Evolutionary conservation across 1,284 basidiomycete genomes (phyloP), one percentile per base, ranked within the genome.

Genomic region (Hemileia vastatrix): DNA sequence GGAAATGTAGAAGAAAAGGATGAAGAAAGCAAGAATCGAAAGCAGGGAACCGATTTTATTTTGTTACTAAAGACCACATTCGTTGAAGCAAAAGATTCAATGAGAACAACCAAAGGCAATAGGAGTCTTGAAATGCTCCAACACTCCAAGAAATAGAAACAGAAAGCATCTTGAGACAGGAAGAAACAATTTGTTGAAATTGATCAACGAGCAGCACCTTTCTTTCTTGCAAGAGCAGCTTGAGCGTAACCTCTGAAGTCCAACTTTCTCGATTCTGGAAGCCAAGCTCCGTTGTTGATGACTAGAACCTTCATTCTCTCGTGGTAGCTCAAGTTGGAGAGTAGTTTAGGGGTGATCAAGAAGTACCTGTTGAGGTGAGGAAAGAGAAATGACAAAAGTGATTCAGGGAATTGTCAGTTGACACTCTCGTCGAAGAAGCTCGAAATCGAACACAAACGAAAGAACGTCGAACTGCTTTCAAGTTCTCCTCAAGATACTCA

Each of bases 291-390:
- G 71, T 96, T 96, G 78, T 92, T 92, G 70, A 98, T 89, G 71
- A 90, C 87, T 9, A 98, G 81, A 13, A 98, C 82, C 79, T 88
- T 89, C 91, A 97, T 97, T 68, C 85, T 84, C 65, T 84, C 81
- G 75, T 97, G 86, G 72, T 96, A 97, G 59, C 83, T 78, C 62
- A 98, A 81, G 71, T 90, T 86, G 6, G 91, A 85, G 9, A 98
- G 82, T 36, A 98, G 82, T 78, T 97, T 98, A 8, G 94, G 94
- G 24, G 94, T 97, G 77, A 98, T 95, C 64, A 98, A 81, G 83
- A 98, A 98, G 78, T 95, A 95, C 71, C 78, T 79, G 54, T 3
- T 31, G 6, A 50, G 51, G 49, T 32, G 40, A 19, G 24, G 45
- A 48, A 32, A 18, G 44, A 55, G 18, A 21, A 1, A 55, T 1